Evolutionary conservation across 805 yeast species (phyloP).

Genomic region (Metschnikowia borealis): DNA sequence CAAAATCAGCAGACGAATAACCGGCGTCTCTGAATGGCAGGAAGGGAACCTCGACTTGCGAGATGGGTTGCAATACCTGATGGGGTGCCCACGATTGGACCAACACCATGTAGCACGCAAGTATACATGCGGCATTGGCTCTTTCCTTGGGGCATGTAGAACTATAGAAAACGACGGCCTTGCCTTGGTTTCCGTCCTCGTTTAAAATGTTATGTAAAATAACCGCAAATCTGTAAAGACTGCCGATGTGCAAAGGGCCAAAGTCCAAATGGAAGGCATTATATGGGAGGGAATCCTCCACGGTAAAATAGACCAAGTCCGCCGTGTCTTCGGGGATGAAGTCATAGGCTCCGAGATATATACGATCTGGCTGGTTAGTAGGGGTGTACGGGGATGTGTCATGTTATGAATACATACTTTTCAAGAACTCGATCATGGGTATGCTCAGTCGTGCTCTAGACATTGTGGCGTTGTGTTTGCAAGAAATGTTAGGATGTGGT

Average conservation of each 20-base stretch:
- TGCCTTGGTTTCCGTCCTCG: slow-evolving; percentile 76
- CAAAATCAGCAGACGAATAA: slow-evolving; percentile 91
- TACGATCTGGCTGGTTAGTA: slow-evolving; percentile 48
- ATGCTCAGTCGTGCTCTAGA: slow-evolving; percentile 16
- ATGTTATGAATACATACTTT: slow-evolving; percentile 30
- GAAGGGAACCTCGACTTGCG: slow-evolving; percentile 89
- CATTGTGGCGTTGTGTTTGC: slow-evolving; percentile 1
- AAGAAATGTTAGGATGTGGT: background rate
- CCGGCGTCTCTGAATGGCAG: slow-evolving; percentile 98
- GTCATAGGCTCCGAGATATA: slow-evolving; percentile 89
- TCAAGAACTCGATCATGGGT: slow-evolving; percentile 42
- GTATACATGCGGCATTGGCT: slow-evolving; percentile 90
- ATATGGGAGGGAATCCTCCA: slow-evolving; percentile 88
- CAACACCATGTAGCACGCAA: slow-evolving; percentile 91
- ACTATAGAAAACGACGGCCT: slow-evolving; percentile 88
- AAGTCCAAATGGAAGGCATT: slow-evolving; percentile 95
- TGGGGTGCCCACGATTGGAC: slow-evolving; percentile 99
- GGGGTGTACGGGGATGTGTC: background rate
- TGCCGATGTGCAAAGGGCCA: slow-evolving; percentile 94
- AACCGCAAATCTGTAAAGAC: slow-evolving; percentile 91
- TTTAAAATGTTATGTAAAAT: slow-evolving; percentile 87
- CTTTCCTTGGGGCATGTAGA: slow-evolving; percentile 75
- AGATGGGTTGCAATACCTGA: slow-evolving; percentile 90
- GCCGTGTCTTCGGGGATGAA: slow-evolving; percentile 71
- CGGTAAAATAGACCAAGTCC: slow-evolving; percentile 78